Evolutionary conservation across 768 basidiomycete genomes (phyloP).

Genomic region (Naganishia randhawae): DNA sequence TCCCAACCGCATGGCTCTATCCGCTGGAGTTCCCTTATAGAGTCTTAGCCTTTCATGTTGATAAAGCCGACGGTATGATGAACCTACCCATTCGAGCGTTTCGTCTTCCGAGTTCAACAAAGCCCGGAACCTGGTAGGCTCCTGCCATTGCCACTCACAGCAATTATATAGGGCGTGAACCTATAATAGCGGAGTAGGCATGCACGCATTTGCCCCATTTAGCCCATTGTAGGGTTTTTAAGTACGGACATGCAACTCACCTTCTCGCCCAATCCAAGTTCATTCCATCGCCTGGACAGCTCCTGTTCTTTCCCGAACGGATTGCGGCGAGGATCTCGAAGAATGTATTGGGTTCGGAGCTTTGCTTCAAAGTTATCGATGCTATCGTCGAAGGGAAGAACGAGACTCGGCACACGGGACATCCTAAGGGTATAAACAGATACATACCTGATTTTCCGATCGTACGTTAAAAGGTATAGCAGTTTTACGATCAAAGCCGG

Average conservation of each 20-base stretch:
- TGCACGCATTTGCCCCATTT: not conserved
- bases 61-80: not conserved
- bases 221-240: not conserved
- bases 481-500: slow-evolving; percentile 46
- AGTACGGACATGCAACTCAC: slow-evolving; percentile 26
- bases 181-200: slow-evolving; percentile 28
- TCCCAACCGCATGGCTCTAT: slow-evolving; percentile 52
- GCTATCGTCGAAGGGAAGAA: slow-evolving; percentile 26
- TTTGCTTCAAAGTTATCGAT: slow-evolving; percentile 43
- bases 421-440: slow-evolving; percentile 1
- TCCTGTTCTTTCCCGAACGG: slow-evolving; percentile 41
- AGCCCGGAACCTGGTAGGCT: slow-evolving; percentile 47
- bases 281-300: slow-evolving; percentile 40
- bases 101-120: slow-evolving; percentile 46
- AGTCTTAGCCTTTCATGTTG: not conserved
- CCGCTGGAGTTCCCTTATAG: slow-evolving; percentile 35
- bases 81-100: slow-evolving; percentile 36
- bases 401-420: not conserved
- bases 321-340: slow-evolving; percentile 34
- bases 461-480: slow-evolving; percentile 48
- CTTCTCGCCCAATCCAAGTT: slow-evolving; percentile 44
- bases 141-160: slow-evolving; percentile 51
- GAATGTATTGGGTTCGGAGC: slow-evolving; percentile 44
- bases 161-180: slow-evolving; percentile 46
- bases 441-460: slow-evolving; percentile 46